Percentiles rank a stretch among this genome's conserved stretches.
Conservation (phyloP, 1,284 basidiomycete genomes). For the Cystobasidium sp. region DNA sequence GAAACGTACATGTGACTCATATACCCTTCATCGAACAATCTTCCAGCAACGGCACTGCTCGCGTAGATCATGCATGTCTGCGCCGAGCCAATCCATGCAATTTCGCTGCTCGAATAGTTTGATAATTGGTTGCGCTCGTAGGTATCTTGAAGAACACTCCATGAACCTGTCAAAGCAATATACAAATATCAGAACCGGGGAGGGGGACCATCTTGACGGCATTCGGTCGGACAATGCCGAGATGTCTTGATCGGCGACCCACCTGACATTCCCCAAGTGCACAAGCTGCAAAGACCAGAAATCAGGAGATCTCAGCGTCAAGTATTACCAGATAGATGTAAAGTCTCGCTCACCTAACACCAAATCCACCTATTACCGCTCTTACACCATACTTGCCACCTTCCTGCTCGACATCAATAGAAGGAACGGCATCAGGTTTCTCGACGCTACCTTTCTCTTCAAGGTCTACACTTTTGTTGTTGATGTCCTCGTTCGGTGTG, state of each 20-base stretch:
- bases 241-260: not conserved
- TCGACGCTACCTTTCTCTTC: not conserved
- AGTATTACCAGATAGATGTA: not conserved
- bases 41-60: conserved; percentile 26
- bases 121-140: conserved; percentile 27
- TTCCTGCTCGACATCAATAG: conserved; percentile 26
- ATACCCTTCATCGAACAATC: conserved; percentile 34
- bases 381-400: conserved; percentile 31
- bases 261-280: conserved; percentile 36
- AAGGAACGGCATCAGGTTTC: conserved; percentile 10
- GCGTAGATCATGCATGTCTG: conserved; percentile 40
- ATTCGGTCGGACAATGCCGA: not conserved
- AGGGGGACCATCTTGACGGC: no score
- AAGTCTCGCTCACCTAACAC: conserved; percentile 9
- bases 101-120: conserved; percentile 14
- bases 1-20: conserved; percentile 35
- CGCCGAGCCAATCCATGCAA: conserved; percentile 38
- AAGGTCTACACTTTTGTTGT: not conserved
- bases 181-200: no score
- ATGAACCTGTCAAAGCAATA: conserved; percentile 3
- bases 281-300: conserved; percentile 18
- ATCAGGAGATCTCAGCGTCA: not conserved
- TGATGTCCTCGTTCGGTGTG: not conserved
- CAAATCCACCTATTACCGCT: conserved; percentile 37
- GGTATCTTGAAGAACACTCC: conserved; percentile 26